phyloP scores from a whole-genome alignment of 2,329 filamentous ascomycete species.

The Didymella exigua region DNA sequence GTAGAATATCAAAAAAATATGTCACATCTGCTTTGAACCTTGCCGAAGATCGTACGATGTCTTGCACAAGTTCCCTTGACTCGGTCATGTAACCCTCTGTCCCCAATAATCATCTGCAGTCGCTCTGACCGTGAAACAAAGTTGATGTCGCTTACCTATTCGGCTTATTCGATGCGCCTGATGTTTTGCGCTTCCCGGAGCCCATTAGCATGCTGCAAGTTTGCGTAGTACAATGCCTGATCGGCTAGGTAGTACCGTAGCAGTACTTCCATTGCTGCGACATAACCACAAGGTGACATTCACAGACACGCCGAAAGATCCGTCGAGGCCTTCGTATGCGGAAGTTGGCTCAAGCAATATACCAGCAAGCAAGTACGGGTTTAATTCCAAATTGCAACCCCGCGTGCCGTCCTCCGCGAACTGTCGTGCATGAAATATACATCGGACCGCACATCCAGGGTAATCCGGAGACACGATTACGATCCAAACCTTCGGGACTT shows the following conservation, averaged over 20 bases:
- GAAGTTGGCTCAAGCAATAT: background rate
- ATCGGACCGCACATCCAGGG: constrained; percentile 4
- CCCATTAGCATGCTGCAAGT: background rate
- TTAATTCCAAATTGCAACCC: background rate
- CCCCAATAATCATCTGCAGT: constrained; percentile 1
- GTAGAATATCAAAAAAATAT: background rate
- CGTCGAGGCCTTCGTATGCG: background rate
- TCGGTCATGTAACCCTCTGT: background rate
- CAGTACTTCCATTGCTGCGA: background rate
- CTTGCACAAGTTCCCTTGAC: background rate
- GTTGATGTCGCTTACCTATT: background rate
- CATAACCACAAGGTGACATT: background rate
- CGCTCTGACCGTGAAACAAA: background rate
- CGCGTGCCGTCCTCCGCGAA: background rate
- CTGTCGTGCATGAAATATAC: background rate
- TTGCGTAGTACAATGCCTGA: background rate
- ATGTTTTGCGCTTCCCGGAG: background rate
- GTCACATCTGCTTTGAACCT: background rate
- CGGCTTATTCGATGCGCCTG: background rate
- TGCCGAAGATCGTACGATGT: background rate
- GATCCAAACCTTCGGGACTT: background rate
- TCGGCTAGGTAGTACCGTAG: background rate
- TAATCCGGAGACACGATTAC: background rate
- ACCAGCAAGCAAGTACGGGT: background rate
- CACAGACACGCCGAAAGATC: background rate